phyloP scores from a whole-genome alignment of 2,329 filamentous ascomycete species.

The Penicillium sp. region DNA sequence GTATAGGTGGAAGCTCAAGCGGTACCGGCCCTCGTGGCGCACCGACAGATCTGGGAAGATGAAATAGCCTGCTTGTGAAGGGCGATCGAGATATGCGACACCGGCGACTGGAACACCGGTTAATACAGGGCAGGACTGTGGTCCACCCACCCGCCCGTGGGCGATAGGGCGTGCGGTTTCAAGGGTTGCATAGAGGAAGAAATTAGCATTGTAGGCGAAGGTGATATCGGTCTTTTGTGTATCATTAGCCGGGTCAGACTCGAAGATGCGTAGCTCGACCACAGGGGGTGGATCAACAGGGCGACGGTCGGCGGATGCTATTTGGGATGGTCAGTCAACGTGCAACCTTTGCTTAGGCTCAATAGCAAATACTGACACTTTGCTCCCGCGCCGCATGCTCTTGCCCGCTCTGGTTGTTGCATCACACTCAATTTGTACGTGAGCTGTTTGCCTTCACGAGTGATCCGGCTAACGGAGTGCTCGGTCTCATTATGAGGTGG shows the following conservation, averaged over 20 bases:
- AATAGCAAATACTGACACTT: conserved; percentile 65
- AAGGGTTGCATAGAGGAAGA: conserved; percentile 92
- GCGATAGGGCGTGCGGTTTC: conserved; percentile 82
- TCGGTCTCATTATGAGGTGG: conserved; percentile 55
- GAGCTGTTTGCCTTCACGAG: conserved; percentile 71
- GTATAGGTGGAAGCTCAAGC: conserved; percentile 87
- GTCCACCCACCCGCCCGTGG: conserved; percentile 68
- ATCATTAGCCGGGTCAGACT: conserved; percentile 56
- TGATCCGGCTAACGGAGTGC: conserved; percentile 55
- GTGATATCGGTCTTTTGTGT: conserved; percentile 69
- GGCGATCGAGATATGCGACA: conserved; percentile 92
- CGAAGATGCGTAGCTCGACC: conserved; percentile 82
- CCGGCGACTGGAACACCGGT: conserved; percentile 94
- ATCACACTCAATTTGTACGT: conserved; percentile 82
- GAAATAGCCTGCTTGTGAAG: conserved; percentile 79
- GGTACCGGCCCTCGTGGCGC: conserved; percentile 88
- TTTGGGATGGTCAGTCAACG: conserved; percentile 6
- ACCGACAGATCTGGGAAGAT: conserved; percentile 97
- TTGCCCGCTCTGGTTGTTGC: conserved; percentile 89
- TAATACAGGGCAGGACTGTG: conserved; percentile 74
- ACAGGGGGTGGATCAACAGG: conserved; percentile 95
- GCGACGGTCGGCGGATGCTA: conserved; percentile 80
- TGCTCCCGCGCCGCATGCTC: conserved; percentile 90
- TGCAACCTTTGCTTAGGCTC: background rate
- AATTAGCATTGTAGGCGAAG: conserved; percentile 91